Base-by-base conservation (phyloP, 305 asterid species). In the Fraxinus ornus region DNA sequence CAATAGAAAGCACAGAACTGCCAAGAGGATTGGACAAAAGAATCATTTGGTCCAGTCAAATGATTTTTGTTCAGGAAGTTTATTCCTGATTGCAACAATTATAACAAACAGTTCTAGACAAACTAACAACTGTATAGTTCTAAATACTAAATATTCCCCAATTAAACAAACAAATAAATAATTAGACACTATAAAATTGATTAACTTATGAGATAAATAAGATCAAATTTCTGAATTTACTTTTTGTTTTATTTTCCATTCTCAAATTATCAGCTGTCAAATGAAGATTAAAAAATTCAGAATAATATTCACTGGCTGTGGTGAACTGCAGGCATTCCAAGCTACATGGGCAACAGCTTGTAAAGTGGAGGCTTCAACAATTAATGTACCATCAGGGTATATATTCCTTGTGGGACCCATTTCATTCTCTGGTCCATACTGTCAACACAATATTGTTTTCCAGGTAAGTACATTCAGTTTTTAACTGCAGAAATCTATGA, bases 301-400 rank as follows among this genome's bases (percentile, higher is more conserved):
- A 24, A 66, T 66, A 66, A 32, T 70, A 70, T 70, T 68, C 75
- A 70, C 15, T 70, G 75, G 75, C 21, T 70, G 41, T 70, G 75
- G 21, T 30, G 75, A 70, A 28, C 19, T 66, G 79, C 92, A 97
- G 99, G 99, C 99, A 84, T 97, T 97, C 85, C 85, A 92, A 88
- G 95, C 91, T 85, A 97, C 98, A 35, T 97, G 99, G 99, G 97
- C 94, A 44, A 85, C 90, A 36, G 99, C 99, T 77, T 94, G 99
- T 75, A 93, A 97, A 75, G 85, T 89, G 44, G 91, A 94, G 80
- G 97, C 97, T 37, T 93, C 99, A 0, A 89, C 86, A 19, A 44
- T 97, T 10, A 79, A 89, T 41, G 94, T 97, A 36, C 99, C 99
- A 26, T 84, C 96, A 79, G 84, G 89, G 12, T 83, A 90, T 72